These are phyloP conservation scores for Neoboletus brunneissimus DNA, from an alignment of 768 basidiomycete species.

Conservation along the genomic window DNA sequence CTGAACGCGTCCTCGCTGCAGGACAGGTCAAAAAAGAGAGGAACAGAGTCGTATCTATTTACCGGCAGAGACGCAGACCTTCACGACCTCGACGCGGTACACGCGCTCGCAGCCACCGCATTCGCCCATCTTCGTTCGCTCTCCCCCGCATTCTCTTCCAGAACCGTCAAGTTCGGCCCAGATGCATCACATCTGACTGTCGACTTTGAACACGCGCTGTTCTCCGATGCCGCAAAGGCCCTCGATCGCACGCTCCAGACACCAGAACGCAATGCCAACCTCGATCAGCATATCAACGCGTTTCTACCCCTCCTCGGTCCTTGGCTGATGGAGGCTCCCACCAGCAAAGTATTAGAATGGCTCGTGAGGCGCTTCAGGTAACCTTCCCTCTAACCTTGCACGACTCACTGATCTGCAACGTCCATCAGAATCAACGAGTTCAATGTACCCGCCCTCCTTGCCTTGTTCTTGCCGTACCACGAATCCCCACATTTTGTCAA, in stretches of 20 bases:
- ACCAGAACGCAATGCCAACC: slow-evolving; percentile 54
- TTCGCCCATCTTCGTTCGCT: slow-evolving; percentile 68
- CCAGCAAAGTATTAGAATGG: slow-evolving; percentile 90
- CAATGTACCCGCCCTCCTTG: slow-evolving; percentile 74
- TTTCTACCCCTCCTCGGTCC: slow-evolving; percentile 74
- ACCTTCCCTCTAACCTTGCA: slow-evolving; percentile 13
- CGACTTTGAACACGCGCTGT: slow-evolving; percentile 66
- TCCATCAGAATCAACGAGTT: slow-evolving; percentile 81
- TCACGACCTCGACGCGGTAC: slow-evolving; percentile 85
- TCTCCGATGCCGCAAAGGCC: slow-evolving; percentile 73
- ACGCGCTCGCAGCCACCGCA: slow-evolving; percentile 76
- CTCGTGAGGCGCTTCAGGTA: slow-evolving; percentile 90
- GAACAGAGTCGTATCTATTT: slow-evolving; percentile 83
- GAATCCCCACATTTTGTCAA: slow-evolving; percentile 93
- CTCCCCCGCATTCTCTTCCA: slow-evolving; percentile 45
- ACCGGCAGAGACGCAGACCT: slow-evolving; percentile 75
- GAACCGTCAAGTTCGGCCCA: slow-evolving; percentile 6
- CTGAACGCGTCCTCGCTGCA: slow-evolving; percentile 73
- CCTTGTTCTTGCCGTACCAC: slow-evolving; percentile 91
- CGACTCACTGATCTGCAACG: background rate
- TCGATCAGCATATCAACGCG: slow-evolving; percentile 58
- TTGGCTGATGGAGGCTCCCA: slow-evolving; percentile 76
- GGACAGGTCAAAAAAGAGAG: slow-evolving; percentile 58
- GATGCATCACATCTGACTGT: slow-evolving; percentile 24
- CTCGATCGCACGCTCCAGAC: slow-evolving; percentile 78